Evolutionary conservation across 495 filamentous ascomycete species (phyloP), one percentile per base, ranked within the genome.

Genomic region (Penicillium waksmanii): DNA sequence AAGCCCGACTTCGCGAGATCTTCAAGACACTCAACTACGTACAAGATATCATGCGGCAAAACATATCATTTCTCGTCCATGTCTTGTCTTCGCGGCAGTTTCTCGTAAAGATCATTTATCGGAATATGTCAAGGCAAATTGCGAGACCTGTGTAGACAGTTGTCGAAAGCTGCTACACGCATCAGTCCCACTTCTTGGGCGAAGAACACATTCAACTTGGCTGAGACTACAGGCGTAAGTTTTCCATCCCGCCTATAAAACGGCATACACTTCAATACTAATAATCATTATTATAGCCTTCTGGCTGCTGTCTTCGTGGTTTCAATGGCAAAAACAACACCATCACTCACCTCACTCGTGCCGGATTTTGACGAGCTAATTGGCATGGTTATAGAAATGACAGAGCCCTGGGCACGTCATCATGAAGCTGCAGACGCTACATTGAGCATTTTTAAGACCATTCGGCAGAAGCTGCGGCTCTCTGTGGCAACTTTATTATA

Each of bases 51-150:
- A 61, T 33, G 60, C 64, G 5, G 53, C 64, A 9, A 60, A 53
- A 46, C 57, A 66, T 47, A 60, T 66, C n/a, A 63, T 66, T 34
- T 61, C 51, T 35, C 57, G 64, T 13, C 64, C 64, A 2, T 61
- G 60, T 46, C 55, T 66, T 13, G 38, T 66, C 3, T 60, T 43
- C 23, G 64, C 64, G 5, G 61, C 64, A 6, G 53, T 64, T 23
- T 38, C 54, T 11, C 19, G 34, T 17, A 15, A 53, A 15, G 13
- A 21, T n/a, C 38, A 57, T 15, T 46, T 64, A 46, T 55, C 60
- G 3, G 57, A 31, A 8, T 61, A 53, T 31, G 25, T 64, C 8
- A 58, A 52, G 11, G 51, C 44, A 13, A 66, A 66, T 21, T 66
- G 64, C 34, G 48, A 58, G 31, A 42, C 44, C 2, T 66, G 64